phyloP scores from a whole-genome alignment of 805 yeast species.

The Blastobotrys peoriensis region DNA sequence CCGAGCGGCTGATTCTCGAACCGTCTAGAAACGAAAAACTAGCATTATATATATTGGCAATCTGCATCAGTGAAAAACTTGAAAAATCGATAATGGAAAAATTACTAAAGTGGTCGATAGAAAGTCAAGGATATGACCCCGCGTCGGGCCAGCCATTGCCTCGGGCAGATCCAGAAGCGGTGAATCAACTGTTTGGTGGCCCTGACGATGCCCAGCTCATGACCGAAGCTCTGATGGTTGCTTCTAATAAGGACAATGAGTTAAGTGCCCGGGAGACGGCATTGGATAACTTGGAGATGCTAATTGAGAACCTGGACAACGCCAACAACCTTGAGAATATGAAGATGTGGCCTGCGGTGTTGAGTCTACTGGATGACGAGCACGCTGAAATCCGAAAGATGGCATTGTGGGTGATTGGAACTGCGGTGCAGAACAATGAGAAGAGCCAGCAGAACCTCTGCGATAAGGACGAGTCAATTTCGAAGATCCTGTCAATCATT shows the following conservation, averaged over 20 bases:
- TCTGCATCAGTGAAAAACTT: too few relatives aligned
- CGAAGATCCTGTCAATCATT: conserved; percentile 26
- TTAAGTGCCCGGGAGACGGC: conserved; percentile 66
- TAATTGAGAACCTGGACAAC: conserved; percentile 88
- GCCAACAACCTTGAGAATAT: conserved; percentile 86
- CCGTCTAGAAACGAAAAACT: neutral
- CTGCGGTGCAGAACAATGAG: conserved; percentile 89
- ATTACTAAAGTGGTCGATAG: conserved; percentile 84
- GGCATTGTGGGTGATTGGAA: conserved; percentile 74
- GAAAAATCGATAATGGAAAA: conserved; percentile 60
- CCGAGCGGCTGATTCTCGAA: neutral
- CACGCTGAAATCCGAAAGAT: conserved; percentile 45
- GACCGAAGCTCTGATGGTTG: conserved; percentile 66
- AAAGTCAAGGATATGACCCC: conserved; percentile 61
- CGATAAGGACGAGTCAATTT: conserved; percentile 25
- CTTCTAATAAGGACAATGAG: conserved; percentile 51
- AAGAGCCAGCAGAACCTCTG: conserved; percentile 62
- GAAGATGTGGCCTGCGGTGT: conserved; percentile 70
- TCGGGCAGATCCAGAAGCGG: conserved; percentile 72
- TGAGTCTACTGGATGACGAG: conserved; percentile 45
- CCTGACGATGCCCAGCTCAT: conserved; percentile 87
- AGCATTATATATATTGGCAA: too few relatives aligned
- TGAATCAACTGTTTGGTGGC: conserved; percentile 71
- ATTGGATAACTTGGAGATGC: conserved; percentile 86
- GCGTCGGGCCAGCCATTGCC: conserved; percentile 28